Evolutionary conservation across 1,284 basidiomycete species (phyloP).

Genomic region (Irpex sp.): DNA sequence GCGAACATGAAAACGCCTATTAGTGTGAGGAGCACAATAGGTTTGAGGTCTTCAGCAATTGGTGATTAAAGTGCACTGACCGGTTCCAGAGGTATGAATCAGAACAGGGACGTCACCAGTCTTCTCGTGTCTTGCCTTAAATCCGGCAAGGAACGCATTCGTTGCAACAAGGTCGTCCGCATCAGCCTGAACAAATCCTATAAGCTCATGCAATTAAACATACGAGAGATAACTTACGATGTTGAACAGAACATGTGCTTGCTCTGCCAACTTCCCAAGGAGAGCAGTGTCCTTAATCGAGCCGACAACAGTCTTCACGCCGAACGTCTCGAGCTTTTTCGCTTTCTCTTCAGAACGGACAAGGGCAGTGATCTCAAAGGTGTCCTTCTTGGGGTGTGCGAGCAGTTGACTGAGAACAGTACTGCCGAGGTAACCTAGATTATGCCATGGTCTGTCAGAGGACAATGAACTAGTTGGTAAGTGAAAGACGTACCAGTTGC

Average conservation of each 20-base stretch:
- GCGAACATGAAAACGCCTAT: not conserved
- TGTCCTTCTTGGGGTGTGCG: conserved; percentile 14
- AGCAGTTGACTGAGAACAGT: conserved; percentile 19
- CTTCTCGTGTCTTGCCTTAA: not conserved
- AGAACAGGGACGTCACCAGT: not conserved
- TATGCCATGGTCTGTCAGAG: not conserved
- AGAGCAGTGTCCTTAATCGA: conserved; percentile 15
- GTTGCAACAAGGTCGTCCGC: not conserved
- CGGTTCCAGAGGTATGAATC: not conserved
- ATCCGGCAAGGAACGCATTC: not conserved
- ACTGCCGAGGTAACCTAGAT: conserved; percentile 23
- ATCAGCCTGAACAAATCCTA: not conserved
- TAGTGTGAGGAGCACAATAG: no score
- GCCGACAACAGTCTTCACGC: conserved; percentile 20
- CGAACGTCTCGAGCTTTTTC: conserved; percentile 15
- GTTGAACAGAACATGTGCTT: conserved; percentile 18
- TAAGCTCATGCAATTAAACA: not conserved
- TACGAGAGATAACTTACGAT: not conserved
- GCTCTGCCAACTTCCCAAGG: conserved; percentile 11
- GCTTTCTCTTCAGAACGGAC: conserved; percentile 20
- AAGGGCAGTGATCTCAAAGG: conserved; percentile 20
- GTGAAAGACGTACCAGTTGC: no score
- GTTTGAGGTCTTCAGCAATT: not conserved
- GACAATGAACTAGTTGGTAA: no score
- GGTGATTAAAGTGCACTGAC: not conserved